Base-by-base conservation (phyloP, 2,329 filamentous ascomycete species). In the Fusarium floridanum region DNA sequence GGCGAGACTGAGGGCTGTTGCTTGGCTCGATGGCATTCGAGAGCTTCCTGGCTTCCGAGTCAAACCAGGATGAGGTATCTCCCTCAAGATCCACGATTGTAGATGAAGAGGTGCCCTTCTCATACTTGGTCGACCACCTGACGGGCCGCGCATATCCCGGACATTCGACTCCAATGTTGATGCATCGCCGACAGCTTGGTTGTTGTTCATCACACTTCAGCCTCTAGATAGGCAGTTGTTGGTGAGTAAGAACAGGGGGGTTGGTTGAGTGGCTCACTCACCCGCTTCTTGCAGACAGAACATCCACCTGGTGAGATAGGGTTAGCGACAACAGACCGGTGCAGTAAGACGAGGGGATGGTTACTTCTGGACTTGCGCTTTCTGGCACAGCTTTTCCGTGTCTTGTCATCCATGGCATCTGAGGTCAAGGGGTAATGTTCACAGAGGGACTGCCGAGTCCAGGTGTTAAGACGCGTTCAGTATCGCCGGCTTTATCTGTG, bases 41-140 rank as follows among this genome's bases (percentile, higher is more conserved):
- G 3, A 50, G 14, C 4, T 61, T 68, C 10, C 43, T 50, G 2
- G 59, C 36, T 4, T 65, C 22, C 0, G 43, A 14, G 4, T 64
- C 53, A 12, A 73, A 55, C 39, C 64, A 66, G 1, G 32, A 4
- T 11, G 64, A 62, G 3, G 32, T 4, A 8, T 32, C 16, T 0
- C 12, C 17, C 4, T 34, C 10, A 20, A 17, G 6, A 2, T n/a
- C 14, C 0, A 16, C 3, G 34, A 29, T 12, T 5, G 16, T 22
- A 2, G 50, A n/a, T 8, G 20, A 12, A 0, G 20, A n/a, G 4
- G 14, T 11, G 6, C 53, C 17, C 24, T 59, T 67, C n/a, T 76
- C 73, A 3, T 76, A 76, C 17, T 76, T 76, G 0, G 71, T 76
- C 1, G 73, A 76, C 74, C 73, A 76, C 45, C 72, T 76, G 9